Conservation (phyloP, 2,329 filamentous ascomycete species). For the Aspergillus novofumigatus region DNA sequence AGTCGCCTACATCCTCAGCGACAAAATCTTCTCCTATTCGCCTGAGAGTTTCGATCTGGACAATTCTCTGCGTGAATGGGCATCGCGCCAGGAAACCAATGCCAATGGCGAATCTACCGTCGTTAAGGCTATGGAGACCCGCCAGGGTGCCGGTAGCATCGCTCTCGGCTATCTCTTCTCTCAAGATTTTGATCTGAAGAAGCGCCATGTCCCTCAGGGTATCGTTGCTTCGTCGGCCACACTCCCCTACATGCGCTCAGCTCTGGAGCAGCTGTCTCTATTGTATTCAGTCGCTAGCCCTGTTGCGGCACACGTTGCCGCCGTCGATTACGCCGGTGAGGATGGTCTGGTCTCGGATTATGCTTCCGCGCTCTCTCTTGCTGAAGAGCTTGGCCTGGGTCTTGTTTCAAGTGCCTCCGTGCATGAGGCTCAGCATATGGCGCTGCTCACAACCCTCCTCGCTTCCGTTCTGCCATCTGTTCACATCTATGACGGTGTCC, state of each 20-base stretch:
- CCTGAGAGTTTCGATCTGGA: conserved; percentile 91
- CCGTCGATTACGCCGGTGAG: conserved; percentile 72
- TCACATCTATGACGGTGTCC: conserved; percentile 84
- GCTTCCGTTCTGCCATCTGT: conserved; percentile 75
- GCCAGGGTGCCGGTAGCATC: conserved; percentile 82
- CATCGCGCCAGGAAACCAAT: conserved; percentile 65
- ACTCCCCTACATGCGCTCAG: conserved; percentile 72
- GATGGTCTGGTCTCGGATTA: conserved; percentile 84
- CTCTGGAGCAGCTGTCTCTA: conserved; percentile 85
- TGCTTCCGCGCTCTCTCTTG: conserved; percentile 69
- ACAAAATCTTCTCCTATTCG: conserved; percentile 97
- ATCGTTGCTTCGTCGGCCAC: conserved; percentile 82
- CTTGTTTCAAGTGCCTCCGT: conserved; percentile 80
- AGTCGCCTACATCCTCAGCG: conserved; percentile 88
- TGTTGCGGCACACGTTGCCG: conserved; percentile 87
- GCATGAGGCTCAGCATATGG: conserved; percentile 93
- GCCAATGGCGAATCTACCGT: conserved; percentile 74
- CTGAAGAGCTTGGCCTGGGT: conserved; percentile 85
- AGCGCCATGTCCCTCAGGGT: conserved; percentile 86
- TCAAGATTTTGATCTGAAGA: conserved; percentile 88
- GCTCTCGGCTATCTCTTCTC: conserved; percentile 97
- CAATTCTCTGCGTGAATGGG: conserved; percentile 75
- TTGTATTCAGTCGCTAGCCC: conserved; percentile 90
- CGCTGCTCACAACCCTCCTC: conserved; percentile 77
- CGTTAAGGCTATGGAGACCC: conserved; percentile 77